Base-by-base conservation (phyloP, 208 protist genomes). In the Trypanosoma platydactyli region DNA sequence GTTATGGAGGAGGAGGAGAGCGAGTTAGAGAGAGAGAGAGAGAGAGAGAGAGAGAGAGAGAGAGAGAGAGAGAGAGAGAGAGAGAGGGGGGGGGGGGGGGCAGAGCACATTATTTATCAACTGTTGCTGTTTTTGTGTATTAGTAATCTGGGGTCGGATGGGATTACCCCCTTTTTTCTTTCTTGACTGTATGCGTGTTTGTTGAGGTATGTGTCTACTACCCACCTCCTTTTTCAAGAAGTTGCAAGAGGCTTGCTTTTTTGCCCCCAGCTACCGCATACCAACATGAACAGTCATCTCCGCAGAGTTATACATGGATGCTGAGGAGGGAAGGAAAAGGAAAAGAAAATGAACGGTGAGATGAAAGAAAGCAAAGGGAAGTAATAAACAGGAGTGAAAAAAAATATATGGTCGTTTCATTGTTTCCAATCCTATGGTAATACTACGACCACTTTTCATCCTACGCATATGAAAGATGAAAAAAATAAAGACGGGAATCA, bases 101-200 rank as follows among this genome's bases (percentile, higher is more conserved):
- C n/a, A 22, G 18, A 25, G 38, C 15, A 33, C 38, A 18, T 45
- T 2, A 45, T 30, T 11, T 46, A 44, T 24, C 38, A 33, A 25
- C 18, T 25, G 38, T 46, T 46, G 52, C 24, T 22, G 52, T 33
- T 20, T 41, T 40, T 29, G 42, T 5, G 38, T 25, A 9, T 30
- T 25, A n/a, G n/a, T 45, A 4, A 22, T 51, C 1, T 51, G 13
- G 25, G 13, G 13, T 51, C n/a, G 18, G 1, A 56, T 49, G 50
- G 22, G n/a, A 48, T 22, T 45, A 15, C 60, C 59, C 24, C 35
- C 6, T 59, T 46, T 46, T 46, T 22, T 62, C 20, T 11, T 50
- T 41, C 22, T 50, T 49, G 1, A 44, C 24, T 41, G 30, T 50
- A 46, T 48, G 33, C 3, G 33, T 38, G 33, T n/a, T n/a, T n/a